These are phyloP conservation scores for Ogataea chonburiensis DNA, from an alignment of 805 yeast genomes.

Conservation along the genomic window DNA sequence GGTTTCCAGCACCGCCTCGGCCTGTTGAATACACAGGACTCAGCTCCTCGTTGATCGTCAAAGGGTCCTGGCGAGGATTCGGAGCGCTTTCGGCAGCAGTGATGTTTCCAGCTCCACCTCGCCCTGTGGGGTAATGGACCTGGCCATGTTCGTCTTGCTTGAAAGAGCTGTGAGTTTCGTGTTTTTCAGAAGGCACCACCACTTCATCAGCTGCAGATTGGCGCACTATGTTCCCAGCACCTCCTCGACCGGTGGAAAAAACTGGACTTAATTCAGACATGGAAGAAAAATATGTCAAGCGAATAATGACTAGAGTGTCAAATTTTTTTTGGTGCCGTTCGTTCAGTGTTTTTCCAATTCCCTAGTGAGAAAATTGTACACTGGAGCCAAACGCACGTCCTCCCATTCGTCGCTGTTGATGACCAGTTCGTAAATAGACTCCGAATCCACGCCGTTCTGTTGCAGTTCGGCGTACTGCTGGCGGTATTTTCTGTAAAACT, in stretches of 20 bases:
- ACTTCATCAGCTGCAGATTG: constrained; percentile 26
- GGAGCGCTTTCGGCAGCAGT: constrained; percentile 41
- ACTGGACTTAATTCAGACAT: constrained; percentile 25
- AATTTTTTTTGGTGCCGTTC: constrained; percentile 8
- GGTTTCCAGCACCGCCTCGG: constrained; percentile 58
- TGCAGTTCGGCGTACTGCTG: constrained; percentile 6
- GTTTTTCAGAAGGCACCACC: constrained; percentile 16
- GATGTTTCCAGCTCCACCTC: constrained; percentile 59
- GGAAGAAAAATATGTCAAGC: constrained; percentile 9
- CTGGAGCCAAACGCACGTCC: constrained; percentile 24
- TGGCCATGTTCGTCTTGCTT: constrained; percentile 33
- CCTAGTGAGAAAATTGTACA: constrained; percentile 22
- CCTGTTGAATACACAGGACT: constrained; percentile 49
- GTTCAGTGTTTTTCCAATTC: constrained; percentile 10
- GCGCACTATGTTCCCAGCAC: constrained; percentile 35
- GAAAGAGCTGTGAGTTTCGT: constrained; percentile 17
- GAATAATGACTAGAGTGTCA: constrained; percentile 4
- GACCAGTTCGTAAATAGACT: constrained; percentile 18
- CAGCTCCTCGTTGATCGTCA: constrained; percentile 39
- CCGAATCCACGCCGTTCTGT: constrained; percentile 8
- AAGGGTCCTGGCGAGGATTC: constrained; percentile 41
- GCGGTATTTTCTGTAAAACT: constrained; percentile 14
- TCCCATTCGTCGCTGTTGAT: constrained; percentile 23
- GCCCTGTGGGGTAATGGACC: constrained; percentile 49
- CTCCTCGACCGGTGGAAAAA: constrained; percentile 38